Conservation (phyloP, 768 basidiomycete species). For the Trametes meyenii region DNA sequence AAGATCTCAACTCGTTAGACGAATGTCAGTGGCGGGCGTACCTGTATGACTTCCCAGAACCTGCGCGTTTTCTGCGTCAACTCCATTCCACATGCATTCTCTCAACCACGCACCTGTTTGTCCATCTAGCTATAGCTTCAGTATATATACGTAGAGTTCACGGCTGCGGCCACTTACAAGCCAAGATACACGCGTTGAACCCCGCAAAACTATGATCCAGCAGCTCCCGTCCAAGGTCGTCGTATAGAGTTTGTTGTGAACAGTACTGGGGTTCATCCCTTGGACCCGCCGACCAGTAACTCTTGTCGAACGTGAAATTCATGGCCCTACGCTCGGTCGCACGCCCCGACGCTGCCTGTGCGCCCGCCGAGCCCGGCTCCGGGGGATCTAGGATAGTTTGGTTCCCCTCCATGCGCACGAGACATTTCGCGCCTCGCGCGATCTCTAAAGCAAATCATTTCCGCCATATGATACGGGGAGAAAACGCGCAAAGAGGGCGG, state of each 20-base stretch:
- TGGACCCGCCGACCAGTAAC: constrained; percentile 94
- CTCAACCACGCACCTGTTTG: constrained; percentile 73
- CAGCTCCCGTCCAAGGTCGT: constrained; percentile 92
- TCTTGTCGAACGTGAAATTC: constrained; percentile 95
- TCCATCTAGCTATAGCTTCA: constrained; percentile 50
- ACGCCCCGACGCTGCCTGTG: constrained; percentile 61
- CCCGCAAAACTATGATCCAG: constrained; percentile 95
- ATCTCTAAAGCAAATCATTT: constrained; percentile 58
- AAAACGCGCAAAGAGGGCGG: neutral
- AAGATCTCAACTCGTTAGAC: neutral
- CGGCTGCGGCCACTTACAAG: constrained; percentile 70
- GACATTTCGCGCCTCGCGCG: constrained; percentile 88
- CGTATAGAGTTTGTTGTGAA: constrained; percentile 91
- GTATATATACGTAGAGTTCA: constrained; percentile 1
- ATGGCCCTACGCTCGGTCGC: constrained; percentile 90
- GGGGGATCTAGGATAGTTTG: constrained; percentile 93
- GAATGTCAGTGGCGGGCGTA: constrained; percentile 38
- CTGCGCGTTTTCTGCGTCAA: constrained; percentile 39
- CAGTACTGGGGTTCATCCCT: constrained; percentile 90
- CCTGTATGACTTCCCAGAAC: constrained; percentile 94
- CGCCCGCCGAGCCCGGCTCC: constrained; percentile 65
- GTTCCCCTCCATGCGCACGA: constrained; percentile 95
- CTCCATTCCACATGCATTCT: neutral
- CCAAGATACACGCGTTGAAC: constrained; percentile 98
- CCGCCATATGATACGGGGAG: neutral